Percentiles rank a stretch among this genome's conserved stretches.
phyloP scores from a whole-genome alignment of 768 basidiomycete species.

The Tylopilus subfusipes region DNA sequence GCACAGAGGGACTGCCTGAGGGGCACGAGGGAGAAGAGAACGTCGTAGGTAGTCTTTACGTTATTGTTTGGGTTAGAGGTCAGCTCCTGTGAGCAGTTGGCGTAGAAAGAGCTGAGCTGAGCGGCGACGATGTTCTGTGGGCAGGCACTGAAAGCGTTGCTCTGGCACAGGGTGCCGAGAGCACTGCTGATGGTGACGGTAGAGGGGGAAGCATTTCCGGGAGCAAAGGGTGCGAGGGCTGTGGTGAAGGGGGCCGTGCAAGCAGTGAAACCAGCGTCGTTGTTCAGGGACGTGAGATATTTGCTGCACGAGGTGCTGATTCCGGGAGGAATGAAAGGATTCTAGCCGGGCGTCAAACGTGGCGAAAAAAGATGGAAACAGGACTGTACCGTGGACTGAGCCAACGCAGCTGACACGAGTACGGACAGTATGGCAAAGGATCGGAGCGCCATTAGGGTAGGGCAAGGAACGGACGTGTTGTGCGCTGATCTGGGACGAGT shows the following conservation, averaged over 20 bases:
- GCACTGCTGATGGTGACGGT: constrained; percentile 47
- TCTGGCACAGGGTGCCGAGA: constrained; percentile 54
- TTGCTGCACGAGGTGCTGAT: constrained; percentile 52
- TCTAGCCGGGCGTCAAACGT: constrained; percentile 24
- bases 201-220: constrained; percentile 40
- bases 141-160: constrained; percentile 47
- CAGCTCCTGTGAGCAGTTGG: constrained; percentile 70
- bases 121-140: constrained; percentile 53
- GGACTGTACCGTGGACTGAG: constrained; percentile 44
- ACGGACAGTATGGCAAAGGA: constrained; percentile 51
- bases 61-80: constrained; percentile 42
- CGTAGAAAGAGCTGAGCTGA: constrained; percentile 66
- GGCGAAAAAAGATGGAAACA: neutral
- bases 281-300: constrained; percentile 65
- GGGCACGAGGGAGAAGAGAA: constrained; percentile 69
- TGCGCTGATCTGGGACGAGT: neutral
- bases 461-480: constrained; percentile 32
- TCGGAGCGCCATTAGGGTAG: constrained; percentile 41
- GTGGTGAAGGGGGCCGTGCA: constrained; percentile 65
- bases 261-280: constrained; percentile 47
- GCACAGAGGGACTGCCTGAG: constrained; percentile 67
- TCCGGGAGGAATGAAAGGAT: constrained; percentile 63
- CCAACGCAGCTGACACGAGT: constrained; percentile 48
- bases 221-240: constrained; percentile 54
- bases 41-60: constrained; percentile 72